Evolutionary conservation across 495 filamentous ascomycete species (phyloP).

Genomic region (Penicillium coprophilum): DNA sequence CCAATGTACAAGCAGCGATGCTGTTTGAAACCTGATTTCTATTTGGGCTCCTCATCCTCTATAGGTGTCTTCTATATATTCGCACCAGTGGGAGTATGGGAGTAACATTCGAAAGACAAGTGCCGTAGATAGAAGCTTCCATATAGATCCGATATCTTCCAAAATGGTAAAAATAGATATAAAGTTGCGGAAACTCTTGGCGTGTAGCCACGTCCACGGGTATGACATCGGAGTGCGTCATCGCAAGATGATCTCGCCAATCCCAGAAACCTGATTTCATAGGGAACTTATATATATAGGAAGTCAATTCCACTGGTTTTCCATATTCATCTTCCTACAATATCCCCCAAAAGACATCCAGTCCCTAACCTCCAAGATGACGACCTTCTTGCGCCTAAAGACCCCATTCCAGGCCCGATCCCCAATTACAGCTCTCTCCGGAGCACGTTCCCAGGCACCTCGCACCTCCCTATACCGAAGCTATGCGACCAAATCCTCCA

Average conservation of each 20-base stretch:
- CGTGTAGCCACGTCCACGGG: background rate
- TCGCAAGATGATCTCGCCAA: background rate
- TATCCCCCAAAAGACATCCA: background rate
- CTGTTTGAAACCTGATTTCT: too few species aligned
- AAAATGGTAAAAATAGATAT: background rate
- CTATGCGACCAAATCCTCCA: conserved; percentile 12
- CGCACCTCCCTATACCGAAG: background rate
- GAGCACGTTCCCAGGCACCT: background rate
- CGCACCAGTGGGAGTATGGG: background rate
- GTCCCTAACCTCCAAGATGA: conserved; percentile 11
- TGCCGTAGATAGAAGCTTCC: too few species aligned
- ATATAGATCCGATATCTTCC: background rate
- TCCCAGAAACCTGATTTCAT: conserved; percentile 3
- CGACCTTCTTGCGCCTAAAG: conserved; percentile 10
- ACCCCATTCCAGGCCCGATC: conserved; percentile 4
- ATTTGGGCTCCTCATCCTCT: too few species aligned
- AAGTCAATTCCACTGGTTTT: background rate
- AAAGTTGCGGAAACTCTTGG: conserved; percentile 9
- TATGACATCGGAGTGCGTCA: conserved; percentile 28
- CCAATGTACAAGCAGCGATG: too few species aligned
- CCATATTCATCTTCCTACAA: background rate
- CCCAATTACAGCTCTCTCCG: background rate
- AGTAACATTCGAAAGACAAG: background rate
- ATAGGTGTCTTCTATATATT: too few species aligned
- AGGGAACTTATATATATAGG: background rate